A percentile compares a stretch with the other conserved stretches of the same genome.
Conservation (phyloP, 2,329 filamentous ascomycete species). For the Alternaria dauci region DNA sequence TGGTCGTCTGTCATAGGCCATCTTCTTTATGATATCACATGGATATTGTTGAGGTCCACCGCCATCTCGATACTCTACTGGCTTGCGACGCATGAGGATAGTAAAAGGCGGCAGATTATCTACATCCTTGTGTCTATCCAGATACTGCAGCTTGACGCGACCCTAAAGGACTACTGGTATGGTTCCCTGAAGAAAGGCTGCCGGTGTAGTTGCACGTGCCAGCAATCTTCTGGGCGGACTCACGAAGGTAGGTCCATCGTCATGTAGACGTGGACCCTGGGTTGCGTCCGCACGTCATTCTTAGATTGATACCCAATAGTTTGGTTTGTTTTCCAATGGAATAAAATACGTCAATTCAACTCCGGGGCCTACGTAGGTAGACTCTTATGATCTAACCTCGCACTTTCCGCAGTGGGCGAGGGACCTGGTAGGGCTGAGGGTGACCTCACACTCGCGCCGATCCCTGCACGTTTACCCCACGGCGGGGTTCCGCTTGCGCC, state of each 20-base stretch:
- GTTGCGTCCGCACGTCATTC: not conserved
- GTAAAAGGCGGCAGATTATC: slow-evolving; percentile 3
- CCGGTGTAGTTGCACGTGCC: slow-evolving; percentile 8
- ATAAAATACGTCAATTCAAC: not conserved
- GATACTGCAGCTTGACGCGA: slow-evolving; percentile 7
- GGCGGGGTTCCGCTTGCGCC: slow-evolving; percentile 20
- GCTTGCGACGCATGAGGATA: slow-evolving; percentile 7
- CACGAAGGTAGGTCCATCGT: slow-evolving; percentile 8
- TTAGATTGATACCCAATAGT: slow-evolving; percentile 8
- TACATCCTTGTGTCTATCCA: slow-evolving; percentile 4
- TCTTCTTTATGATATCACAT: slow-evolving; percentile 11
- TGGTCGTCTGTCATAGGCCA: not conserved
- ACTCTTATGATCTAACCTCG: not conserved
- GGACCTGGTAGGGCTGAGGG: slow-evolving; percentile 26
- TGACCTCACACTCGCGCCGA: slow-evolving; percentile 19
- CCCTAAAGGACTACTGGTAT: slow-evolving; percentile 14
- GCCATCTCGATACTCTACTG: slow-evolving; percentile 6
- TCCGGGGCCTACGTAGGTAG: no score
- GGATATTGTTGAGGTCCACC: slow-evolving; percentile 7
- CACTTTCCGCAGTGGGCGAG: not conserved
- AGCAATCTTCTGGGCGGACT: not conserved
- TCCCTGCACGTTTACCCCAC: slow-evolving; percentile 30
- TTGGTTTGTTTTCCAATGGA: not conserved
- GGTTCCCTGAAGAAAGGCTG: slow-evolving; percentile 10
- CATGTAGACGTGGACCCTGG: not conserved